Conservation (phyloP, 345 rosid genomes). For the Aquilaria sinensis region DNA sequence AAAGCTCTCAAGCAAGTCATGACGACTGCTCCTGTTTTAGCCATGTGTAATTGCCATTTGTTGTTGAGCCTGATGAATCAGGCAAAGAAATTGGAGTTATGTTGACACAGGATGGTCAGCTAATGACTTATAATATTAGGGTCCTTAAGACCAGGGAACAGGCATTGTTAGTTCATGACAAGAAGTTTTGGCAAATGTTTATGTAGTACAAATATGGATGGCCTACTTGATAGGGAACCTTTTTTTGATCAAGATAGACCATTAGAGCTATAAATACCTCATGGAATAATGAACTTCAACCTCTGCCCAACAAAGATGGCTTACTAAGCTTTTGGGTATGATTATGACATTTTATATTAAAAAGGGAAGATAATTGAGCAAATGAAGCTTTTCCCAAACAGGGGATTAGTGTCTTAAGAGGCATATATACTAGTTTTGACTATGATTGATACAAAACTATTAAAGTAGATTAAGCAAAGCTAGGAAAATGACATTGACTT, state of each 20-base stretch:
- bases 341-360: too few relatives aligned
- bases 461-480: too few relatives aligned
- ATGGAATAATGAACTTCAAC: too few relatives aligned
- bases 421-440: too few relatives aligned
- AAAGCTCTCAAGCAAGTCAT: background rate
- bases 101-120: background rate
- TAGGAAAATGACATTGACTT: too few relatives aligned
- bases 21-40: background rate
- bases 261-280: background rate
- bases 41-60: background rate
- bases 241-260: constrained; percentile 1
- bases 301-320: too few relatives aligned
- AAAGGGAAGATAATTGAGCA: too few relatives aligned
- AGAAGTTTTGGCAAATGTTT: background rate
- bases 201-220: background rate
- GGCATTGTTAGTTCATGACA: background rate
- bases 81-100: too few relatives aligned
- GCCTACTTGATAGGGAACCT: background rate
- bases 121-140: background rate
- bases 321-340: too few relatives aligned
- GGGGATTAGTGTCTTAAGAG: too few relatives aligned
- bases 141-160: background rate
- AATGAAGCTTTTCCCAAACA: too few relatives aligned
- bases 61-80: background rate
- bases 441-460: too few relatives aligned